Evolutionary conservation across 148 eudicot genomes (phyloP).

Genomic region (Diospyros lotus): DNA sequence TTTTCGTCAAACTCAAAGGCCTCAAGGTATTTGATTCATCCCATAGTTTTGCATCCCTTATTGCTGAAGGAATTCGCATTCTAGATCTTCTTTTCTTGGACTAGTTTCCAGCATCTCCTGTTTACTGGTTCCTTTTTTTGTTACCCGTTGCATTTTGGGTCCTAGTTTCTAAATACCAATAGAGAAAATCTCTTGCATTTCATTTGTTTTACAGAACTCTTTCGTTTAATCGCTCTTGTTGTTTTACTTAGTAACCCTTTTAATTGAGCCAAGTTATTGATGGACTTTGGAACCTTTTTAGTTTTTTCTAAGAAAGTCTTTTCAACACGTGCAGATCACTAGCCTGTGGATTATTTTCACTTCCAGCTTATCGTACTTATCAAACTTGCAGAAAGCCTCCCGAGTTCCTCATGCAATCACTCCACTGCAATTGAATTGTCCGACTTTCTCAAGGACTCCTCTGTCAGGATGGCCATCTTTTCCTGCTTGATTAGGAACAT

Average conservation of each 20-base stretch:
- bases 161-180: constrained; percentile 43
- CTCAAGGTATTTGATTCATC: constrained; percentile 32
- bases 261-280: constrained; percentile 42
- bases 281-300: constrained; percentile 36
- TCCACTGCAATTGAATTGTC: constrained; percentile 53
- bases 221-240: constrained; percentile 41
- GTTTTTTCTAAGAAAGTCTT: constrained; percentile 42
- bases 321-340: constrained; percentile 45
- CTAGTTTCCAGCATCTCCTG: constrained; percentile 28
- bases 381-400: constrained; percentile 53
- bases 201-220: constrained; percentile 28
- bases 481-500: constrained; percentile 48
- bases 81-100: constrained; percentile 42
- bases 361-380: constrained; percentile 60
- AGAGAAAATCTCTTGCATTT: constrained; percentile 27
- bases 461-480: constrained; percentile 63
- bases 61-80: constrained; percentile 31
- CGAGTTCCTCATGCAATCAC: constrained; percentile 63
- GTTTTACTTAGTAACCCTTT: constrained; percentile 33
- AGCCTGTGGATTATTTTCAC: constrained; percentile 49
- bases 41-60: constrained; percentile 35
- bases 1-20: constrained; percentile 42
- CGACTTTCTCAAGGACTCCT: constrained; percentile 62
- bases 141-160: constrained; percentile 42
- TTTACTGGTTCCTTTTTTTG: constrained; percentile 25